phyloP scores from a whole-genome alignment of 2,329 filamentous ascomycete genomes.

The Aureobasidium sp. region DNA sequence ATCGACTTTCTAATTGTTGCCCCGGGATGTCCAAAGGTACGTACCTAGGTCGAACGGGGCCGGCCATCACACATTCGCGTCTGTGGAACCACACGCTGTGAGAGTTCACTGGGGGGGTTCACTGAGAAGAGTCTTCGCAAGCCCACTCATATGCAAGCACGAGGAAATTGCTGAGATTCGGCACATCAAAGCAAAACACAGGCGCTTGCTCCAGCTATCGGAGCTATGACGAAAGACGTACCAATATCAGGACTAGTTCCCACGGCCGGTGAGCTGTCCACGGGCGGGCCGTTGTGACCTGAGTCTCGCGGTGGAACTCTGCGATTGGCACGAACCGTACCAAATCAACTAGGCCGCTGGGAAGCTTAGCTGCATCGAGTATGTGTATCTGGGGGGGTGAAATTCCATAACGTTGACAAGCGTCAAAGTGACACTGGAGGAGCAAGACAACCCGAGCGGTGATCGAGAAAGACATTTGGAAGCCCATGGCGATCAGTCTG shows the following conservation, averaged over 20 bases:
- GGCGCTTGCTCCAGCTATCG: neutral
- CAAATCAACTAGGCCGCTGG: neutral
- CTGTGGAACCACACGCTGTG: neutral
- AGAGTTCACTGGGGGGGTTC: neutral
- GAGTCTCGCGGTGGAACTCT: neutral
- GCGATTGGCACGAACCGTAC: neutral
- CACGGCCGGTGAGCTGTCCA: neutral
- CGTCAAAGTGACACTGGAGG: neutral
- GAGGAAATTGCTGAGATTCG: neutral
- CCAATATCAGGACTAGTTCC: neutral
- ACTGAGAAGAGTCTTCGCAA: neutral
- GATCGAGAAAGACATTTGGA: neutral
- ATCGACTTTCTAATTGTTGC: conserved; percentile 1
- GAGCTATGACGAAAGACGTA: neutral
- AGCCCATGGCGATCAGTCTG: conserved; percentile 1
- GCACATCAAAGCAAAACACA: neutral
- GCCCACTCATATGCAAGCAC: neutral
- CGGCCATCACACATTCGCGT: neutral
- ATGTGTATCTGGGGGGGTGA: neutral
- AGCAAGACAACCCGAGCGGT: neutral
- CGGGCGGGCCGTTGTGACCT: conserved; percentile 5
- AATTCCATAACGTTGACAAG: neutral
- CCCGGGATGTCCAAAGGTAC: conserved; percentile 5
- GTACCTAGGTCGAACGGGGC: neutral
- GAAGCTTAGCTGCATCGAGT: conserved; percentile 1